phyloP scores from a whole-genome alignment of 257 asterid species.

The Striga asiatica region DNA sequence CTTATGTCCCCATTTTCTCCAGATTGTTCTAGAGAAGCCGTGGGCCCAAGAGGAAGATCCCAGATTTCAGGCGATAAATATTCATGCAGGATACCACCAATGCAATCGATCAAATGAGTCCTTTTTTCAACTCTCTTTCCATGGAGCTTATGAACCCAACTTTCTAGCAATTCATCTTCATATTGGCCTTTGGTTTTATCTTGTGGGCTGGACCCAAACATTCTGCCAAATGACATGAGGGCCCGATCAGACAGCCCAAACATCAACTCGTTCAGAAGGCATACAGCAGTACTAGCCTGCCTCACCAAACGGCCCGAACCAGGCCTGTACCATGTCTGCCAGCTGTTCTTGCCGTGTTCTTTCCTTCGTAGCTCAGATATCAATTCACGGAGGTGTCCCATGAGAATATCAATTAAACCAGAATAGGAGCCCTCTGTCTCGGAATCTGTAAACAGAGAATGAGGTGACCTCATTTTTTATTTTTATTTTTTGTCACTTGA shows the following conservation, averaged over 20 bases:
- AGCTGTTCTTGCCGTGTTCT: slow-evolving; percentile 54
- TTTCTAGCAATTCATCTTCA: slow-evolving; percentile 24
- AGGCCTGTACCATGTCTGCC: slow-evolving; percentile 77
- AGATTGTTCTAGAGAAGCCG: slow-evolving; percentile 37
- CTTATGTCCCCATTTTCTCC: slow-evolving; percentile 44
- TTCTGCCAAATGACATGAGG: slow-evolving; percentile 25
- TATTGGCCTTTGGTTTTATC: slow-evolving; percentile 20
- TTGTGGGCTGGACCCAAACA: slow-evolving; percentile 31
- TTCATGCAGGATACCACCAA: slow-evolving; percentile 80
- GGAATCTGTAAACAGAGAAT: slow-evolving; percentile 38
- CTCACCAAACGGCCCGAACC: slow-evolving; percentile 79
- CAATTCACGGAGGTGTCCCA: slow-evolving; percentile 65
- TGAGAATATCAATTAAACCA: slow-evolving; percentile 59
- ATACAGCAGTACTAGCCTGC: slow-evolving; percentile 80
- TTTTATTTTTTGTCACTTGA: too few species aligned
- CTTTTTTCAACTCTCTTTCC: slow-evolving; percentile 29
- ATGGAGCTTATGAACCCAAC: slow-evolving; percentile 27
- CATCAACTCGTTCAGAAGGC: slow-evolving; percentile 80
- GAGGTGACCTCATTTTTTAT: too few species aligned
- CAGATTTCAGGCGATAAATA: slow-evolving; percentile 87
- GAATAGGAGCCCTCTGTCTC: slow-evolving; percentile 58
- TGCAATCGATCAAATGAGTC: slow-evolving; percentile 51
- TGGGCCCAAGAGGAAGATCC: slow-evolving; percentile 68
- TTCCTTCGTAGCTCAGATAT: slow-evolving; percentile 55
- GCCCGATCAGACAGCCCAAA: slow-evolving; percentile 77